A percentile compares a stretch with the other conserved stretches of the same genome.
Conservation (phyloP, 257 asterid species). For the Henckelia pumila region DNA sequence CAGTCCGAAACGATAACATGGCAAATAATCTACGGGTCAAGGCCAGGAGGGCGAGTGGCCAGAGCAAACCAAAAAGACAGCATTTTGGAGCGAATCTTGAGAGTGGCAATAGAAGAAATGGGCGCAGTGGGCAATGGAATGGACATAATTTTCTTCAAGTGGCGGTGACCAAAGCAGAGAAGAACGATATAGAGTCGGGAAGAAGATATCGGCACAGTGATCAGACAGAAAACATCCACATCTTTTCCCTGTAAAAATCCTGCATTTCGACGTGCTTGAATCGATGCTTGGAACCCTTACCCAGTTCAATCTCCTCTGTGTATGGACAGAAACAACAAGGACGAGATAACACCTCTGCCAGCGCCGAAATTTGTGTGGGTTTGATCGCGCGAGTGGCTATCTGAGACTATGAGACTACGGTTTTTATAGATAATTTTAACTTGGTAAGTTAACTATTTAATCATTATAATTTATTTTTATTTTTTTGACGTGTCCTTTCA, state of each 20-base stretch:
- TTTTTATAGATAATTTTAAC: too few species aligned
- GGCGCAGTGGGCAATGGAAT: background rate
- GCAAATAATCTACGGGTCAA: constrained; percentile 51
- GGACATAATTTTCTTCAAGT: background rate
- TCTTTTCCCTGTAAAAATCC: background rate
- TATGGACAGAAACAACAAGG: too few species aligned
- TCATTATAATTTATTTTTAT: too few species aligned
- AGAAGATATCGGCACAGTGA: background rate
- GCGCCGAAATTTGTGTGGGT: background rate
- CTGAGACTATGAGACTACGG: background rate
- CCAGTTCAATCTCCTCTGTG: background rate
- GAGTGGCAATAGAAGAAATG: background rate
- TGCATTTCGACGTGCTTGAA: background rate
- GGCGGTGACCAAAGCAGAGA: background rate
- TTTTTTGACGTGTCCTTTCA: too few species aligned
- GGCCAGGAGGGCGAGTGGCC: constrained; percentile 90
- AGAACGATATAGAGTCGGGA: background rate
- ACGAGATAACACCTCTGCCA: background rate
- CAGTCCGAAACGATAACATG: background rate
- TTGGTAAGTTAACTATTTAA: background rate
- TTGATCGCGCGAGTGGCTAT: background rate
- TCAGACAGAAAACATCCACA: background rate
- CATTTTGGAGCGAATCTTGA: constrained; percentile 4
- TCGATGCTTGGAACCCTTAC: background rate
- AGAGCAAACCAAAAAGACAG: constrained; percentile 84